Conservation (phyloP, 2,329 filamentous ascomycete species). For the Cladosporium sp. region DNA sequence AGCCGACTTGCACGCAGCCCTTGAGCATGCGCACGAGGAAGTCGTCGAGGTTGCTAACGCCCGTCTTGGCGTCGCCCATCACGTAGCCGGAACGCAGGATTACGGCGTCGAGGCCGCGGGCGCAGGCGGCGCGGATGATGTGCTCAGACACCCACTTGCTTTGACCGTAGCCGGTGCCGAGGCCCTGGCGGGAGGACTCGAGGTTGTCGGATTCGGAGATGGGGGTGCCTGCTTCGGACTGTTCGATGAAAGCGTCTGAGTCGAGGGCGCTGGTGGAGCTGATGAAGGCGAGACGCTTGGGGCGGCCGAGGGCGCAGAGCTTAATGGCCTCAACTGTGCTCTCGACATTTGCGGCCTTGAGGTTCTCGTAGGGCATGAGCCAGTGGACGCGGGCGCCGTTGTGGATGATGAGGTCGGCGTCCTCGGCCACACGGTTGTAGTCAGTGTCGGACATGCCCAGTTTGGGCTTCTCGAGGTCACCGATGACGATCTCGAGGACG, state of each 20-base stretch:
- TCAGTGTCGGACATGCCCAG: constrained; percentile 68
- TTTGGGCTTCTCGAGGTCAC: constrained; percentile 70
- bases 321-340: constrained; percentile 73
- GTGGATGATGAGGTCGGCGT: constrained; percentile 70
- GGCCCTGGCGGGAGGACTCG: constrained; percentile 70
- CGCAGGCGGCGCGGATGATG: constrained; percentile 75
- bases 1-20: constrained; percentile 77
- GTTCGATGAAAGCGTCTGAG: constrained; percentile 73
- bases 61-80: constrained; percentile 68
- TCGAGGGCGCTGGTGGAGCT: constrained; percentile 82
- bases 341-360: constrained; percentile 75
- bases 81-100: constrained; percentile 86
- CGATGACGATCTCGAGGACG: constrained; percentile 64
- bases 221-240: constrained; percentile 68
- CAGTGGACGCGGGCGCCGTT: constrained; percentile 81
- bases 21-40: constrained; percentile 86
- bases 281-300: constrained; percentile 80
- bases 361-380: constrained; percentile 73
- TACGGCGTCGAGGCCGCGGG: constrained; percentile 70
- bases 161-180: constrained; percentile 88
- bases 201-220: constrained; percentile 78
- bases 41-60: constrained; percentile 79
- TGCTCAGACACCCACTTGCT: constrained; percentile 79
- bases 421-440: constrained; percentile 65
- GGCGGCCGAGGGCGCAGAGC: constrained; percentile 73